Percentiles rank a stretch among this genome's conserved stretches.
Conservation (phyloP, 768 basidiomycete genomes). For the Mycena albidolilacea region DNA sequence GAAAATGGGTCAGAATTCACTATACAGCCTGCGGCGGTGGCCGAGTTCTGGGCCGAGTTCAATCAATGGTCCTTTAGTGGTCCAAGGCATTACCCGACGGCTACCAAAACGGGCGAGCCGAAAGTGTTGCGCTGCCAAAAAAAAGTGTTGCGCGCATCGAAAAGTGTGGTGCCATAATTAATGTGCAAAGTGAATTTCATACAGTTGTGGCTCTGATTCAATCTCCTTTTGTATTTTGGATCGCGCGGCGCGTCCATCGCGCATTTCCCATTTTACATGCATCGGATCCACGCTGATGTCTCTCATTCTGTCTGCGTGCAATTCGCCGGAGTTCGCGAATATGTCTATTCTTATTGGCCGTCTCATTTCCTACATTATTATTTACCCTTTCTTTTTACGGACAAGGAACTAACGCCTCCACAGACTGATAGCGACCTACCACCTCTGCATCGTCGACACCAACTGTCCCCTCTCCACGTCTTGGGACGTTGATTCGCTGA, state of each 20-base stretch:
- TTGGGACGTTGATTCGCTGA: constrained; percentile 5
- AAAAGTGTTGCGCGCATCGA: too few relatives aligned
- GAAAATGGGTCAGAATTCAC: too few relatives aligned
- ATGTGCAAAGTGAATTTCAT: too few relatives aligned
- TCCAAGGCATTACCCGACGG: too few relatives aligned
- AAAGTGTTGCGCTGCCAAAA: too few relatives aligned
- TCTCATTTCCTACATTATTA: background rate
- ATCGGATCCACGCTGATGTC: background rate
- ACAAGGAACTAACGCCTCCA: background rate
- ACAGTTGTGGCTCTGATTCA: background rate
- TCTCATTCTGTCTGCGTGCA: background rate
- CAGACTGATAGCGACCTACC: too few relatives aligned
- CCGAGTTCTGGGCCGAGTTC: too few relatives aligned
- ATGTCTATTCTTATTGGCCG: constrained; percentile 4
- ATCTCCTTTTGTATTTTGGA: constrained; percentile 5
- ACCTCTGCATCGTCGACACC: background rate
- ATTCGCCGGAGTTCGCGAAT: background rate
- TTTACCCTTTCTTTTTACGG: background rate
- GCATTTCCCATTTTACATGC: background rate
- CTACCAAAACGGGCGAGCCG: too few relatives aligned
- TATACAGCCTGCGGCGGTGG: too few relatives aligned
- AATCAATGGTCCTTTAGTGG: too few relatives aligned
- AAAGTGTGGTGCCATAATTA: too few relatives aligned
- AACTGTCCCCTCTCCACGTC: constrained; percentile 6
- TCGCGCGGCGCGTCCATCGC: background rate